Base-by-base conservation (phyloP, 805 yeast species). In the Kuraishia molischiana region DNA sequence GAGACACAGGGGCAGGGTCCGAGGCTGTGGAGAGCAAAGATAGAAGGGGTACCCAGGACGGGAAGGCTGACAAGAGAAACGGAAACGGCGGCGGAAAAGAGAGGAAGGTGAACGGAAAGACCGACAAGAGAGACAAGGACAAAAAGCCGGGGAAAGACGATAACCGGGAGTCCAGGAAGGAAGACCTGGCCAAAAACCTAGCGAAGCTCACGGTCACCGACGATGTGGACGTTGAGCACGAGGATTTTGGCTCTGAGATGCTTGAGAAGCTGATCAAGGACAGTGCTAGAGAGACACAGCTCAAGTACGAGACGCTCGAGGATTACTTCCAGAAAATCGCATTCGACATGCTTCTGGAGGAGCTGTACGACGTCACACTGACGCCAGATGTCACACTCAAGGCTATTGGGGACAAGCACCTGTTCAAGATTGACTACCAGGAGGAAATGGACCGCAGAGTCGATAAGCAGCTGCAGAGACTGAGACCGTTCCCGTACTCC, bases 281-380 rank as follows among this genome's bases (percentile, higher is more conserved):
- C 17, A 28, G 13, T 28, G 13, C 31, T 14, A 28, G 31, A 28
- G 46, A 46, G n/a, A 38, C 47, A 2, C 44, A 46, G 28, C 30
- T 51, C 14, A 48, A 40, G 10, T 79, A 72, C 47, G 71, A 70
- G 9, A 59, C 69, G 21, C 50, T 79, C 46, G 56, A 62, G 8
- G 65, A 67, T 15, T 80, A 81, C 49, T 72, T 69, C 50, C 59
- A 68, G 43, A 78, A 75, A 44, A 71, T 77, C 62, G 69, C 81
- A 38, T 71, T 70, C 53, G 77, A 77, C 38, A 52, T 80, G 39
- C 78, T 75, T 41, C 59, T 77, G 31, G 89, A 81, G 50, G 84
- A 80, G 46, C 66, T 71, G 38, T 56, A 64, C 19, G 71, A 67
- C 20, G 61, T 64, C 14, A 63, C 66, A 6, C 66, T 73, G 36